These are phyloP conservation scores for Tuber brumale DNA, from an alignment of 495 filamentous ascomycete species.

Conservation along the genomic window DNA sequence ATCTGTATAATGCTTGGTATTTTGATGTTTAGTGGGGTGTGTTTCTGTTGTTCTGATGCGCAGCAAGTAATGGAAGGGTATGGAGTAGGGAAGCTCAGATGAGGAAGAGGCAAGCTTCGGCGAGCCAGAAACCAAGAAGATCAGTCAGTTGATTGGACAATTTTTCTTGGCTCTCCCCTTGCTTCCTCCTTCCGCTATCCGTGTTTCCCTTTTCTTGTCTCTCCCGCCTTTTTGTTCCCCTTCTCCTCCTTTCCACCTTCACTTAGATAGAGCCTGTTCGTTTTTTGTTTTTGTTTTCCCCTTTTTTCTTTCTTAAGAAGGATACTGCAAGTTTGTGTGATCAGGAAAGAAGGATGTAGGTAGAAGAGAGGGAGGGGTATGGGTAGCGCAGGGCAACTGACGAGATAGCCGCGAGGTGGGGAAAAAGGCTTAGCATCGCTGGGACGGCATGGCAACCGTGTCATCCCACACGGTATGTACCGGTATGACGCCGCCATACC, in stretches of 20 bases:
- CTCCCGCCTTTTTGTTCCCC: conserved; percentile 27
- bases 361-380: conserved; percentile 6
- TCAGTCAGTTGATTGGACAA: conserved; percentile 2
- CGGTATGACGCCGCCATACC: not conserved
- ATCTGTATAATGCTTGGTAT: conserved; percentile 15
- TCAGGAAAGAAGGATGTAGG: conserved; percentile 15
- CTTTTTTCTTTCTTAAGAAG: conserved; percentile 13
- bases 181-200: not conserved
- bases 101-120: not conserved
- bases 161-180: not conserved
- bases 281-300: conserved; percentile 10
- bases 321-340: conserved; percentile 14
- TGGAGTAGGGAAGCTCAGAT: not conserved
- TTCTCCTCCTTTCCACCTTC: not conserved
- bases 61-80: not conserved
- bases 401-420: conserved; percentile 18
- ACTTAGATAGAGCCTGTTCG: not conserved
- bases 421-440: conserved; percentile 18
- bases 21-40: conserved; percentile 13
- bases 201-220: conserved; percentile 6
- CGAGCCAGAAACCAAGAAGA: not conserved
- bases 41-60: conserved; percentile 3
- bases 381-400: conserved; percentile 20
- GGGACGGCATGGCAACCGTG: conserved; percentile 13
- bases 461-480: not conserved